These are phyloP conservation scores for Francoa sonchifolia DNA, from an alignment of 441 rosid genomes.

Conservation along the genomic window DNA sequence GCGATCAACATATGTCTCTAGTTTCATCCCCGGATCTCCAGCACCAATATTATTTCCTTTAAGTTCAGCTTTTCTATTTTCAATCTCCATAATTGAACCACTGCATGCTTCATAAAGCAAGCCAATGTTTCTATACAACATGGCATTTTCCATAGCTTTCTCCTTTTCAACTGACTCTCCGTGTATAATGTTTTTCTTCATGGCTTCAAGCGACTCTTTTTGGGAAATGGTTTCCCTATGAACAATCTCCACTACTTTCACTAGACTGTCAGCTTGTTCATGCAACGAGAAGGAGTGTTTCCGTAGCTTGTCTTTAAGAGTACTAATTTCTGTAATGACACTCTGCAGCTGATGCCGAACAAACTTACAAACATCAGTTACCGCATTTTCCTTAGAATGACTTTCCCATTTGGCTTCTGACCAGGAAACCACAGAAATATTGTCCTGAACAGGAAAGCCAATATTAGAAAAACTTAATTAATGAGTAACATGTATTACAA, in stretches of 20 bases:
- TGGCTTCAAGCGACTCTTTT: constrained; percentile 31
- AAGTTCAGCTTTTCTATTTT: constrained; percentile 42
- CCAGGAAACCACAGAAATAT: constrained; percentile 29
- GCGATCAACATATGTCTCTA: constrained; percentile 15
- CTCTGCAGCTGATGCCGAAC: constrained; percentile 45
- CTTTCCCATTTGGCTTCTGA: constrained; percentile 29
- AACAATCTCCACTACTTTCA: constrained; percentile 30
- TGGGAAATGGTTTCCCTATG: constrained; percentile 27
- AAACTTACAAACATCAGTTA: constrained; percentile 31
- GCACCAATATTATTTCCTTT: constrained; percentile 20
- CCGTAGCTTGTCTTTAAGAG: constrained; percentile 34
- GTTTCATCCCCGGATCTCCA: constrained; percentile 22
- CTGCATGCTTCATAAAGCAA: constrained; percentile 68
- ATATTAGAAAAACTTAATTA: constrained; percentile 13
- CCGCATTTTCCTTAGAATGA: constrained; percentile 29
- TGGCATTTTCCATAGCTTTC: constrained; percentile 43
- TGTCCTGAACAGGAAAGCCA: constrained; percentile 37
- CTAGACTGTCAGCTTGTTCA: constrained; percentile 38
- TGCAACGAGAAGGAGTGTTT: constrained; percentile 41
- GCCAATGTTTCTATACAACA: constrained; percentile 37
- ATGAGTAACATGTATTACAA: constrained; percentile 6
- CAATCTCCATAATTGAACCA: constrained; percentile 57
- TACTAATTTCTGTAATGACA: constrained; percentile 27
- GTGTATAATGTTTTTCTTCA: constrained; percentile 29
- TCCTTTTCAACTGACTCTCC: constrained; percentile 37